Percentiles rank a stretch among this genome's conserved stretches.
These are phyloP conservation scores for Mortierella hygrophila DNA, from an alignment of 192 early-diverging fungal genomes.

Conservation along the genomic window DNA sequence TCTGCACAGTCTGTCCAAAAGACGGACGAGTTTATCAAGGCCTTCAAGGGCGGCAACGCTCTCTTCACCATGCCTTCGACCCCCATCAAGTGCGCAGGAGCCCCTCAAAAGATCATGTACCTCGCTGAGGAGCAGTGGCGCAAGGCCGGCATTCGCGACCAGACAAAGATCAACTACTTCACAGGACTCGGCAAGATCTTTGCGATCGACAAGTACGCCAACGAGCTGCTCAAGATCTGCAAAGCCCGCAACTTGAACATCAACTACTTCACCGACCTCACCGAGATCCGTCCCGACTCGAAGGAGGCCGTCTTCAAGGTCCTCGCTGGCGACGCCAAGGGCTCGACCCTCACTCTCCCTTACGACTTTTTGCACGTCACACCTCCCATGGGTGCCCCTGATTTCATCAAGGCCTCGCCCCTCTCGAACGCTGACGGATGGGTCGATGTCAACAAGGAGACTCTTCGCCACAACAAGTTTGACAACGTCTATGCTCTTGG, in stretches of 20 bases:
- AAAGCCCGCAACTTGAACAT: conserved; percentile 76
- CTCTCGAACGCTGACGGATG: conserved; percentile 84
- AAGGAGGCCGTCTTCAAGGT: conserved; percentile 82
- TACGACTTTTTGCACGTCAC: conserved; percentile 91
- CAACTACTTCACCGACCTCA: conserved; percentile 78
- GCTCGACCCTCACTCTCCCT: conserved; percentile 66
- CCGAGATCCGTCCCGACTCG: conserved; percentile 72
- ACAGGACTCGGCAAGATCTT: conserved; percentile 90
- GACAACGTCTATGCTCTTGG: conserved; percentile 85
- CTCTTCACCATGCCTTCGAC: conserved; percentile 91
- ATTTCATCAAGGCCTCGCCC: conserved; percentile 78
- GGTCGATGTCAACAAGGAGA: conserved; percentile 85
- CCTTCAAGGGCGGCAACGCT: conserved; percentile 81
- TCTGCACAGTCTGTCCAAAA: conserved; percentile 77
- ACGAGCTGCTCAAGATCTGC: conserved; percentile 75
- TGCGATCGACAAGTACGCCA: conserved; percentile 86
- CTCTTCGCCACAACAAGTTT: conserved; percentile 84
- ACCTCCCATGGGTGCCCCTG: conserved; percentile 85
- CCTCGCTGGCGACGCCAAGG: conserved; percentile 68
- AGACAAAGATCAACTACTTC: conserved; percentile 79
- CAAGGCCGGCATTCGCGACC: conserved; percentile 74
- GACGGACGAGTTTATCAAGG: conserved; percentile 78
- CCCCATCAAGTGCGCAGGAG: conserved; percentile 92
- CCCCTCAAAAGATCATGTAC: conserved; percentile 90
- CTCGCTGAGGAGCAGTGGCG: conserved; percentile 88